A percentile compares a stretch with the other conserved stretches of the same genome.
These are phyloP conservation scores for Articulospora tetracladia DNA, from an alignment of 495 filamentous ascomycete genomes.

Conservation along the genomic window DNA sequence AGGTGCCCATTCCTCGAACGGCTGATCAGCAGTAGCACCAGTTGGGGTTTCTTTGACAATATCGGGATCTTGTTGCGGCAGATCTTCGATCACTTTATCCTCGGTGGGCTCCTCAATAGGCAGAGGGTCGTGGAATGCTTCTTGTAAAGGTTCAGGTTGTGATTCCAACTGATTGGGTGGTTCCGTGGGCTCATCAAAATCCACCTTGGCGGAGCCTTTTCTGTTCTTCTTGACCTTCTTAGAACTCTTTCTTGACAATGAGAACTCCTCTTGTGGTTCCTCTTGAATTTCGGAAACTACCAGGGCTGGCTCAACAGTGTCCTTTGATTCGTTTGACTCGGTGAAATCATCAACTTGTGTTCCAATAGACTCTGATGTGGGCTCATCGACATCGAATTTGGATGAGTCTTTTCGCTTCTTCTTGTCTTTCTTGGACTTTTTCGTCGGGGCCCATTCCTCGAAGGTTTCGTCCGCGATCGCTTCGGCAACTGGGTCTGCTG, in stretches of 20 bases:
- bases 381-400: neutral
- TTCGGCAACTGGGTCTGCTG: neutral
- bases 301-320: neutral
- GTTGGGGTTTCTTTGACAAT: neutral
- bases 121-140: neutral
- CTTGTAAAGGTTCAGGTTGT: constrained; percentile 8
- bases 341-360: neutral
- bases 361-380: neutral
- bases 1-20: neutral
- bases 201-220: neutral
- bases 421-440: constrained; percentile 27
- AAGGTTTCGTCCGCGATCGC: constrained; percentile 5
- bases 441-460: constrained; percentile 21
- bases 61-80: neutral
- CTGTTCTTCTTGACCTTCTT: constrained; percentile 30
- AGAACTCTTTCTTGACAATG: constrained; percentile 24
- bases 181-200: neutral
- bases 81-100: neutral
- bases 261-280: neutral
- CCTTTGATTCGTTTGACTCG: neutral
- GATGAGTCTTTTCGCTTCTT: constrained; percentile 15
- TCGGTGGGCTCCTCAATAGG: neutral
- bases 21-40: neutral
- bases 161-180: constrained; percentile 1
- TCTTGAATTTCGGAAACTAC: neutral